Conservation (phyloP, 306 rosid genomes). For the Sesbania bispinosa region DNA sequence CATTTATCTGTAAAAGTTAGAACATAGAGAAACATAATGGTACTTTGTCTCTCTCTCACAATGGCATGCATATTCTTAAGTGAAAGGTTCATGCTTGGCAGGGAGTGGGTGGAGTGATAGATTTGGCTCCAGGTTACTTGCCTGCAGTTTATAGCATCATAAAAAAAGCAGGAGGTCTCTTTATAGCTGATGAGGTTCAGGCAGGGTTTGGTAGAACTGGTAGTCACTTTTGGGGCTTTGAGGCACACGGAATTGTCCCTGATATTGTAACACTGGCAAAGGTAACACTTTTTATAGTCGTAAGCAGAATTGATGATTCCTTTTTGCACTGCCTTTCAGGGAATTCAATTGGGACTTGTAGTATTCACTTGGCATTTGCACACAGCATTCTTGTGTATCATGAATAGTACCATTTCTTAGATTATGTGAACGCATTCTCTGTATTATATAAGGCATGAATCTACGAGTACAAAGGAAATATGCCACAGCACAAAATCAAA, state of each 20-base stretch:
- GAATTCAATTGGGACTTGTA: background rate
- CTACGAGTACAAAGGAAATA: background rate
- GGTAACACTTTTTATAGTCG: slow-evolving; percentile 21
- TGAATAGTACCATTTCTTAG: background rate
- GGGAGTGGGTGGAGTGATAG: slow-evolving; percentile 56
- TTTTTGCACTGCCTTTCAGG: background rate
- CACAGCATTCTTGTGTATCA: background rate
- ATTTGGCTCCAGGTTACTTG: slow-evolving; percentile 51
- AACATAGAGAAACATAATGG: no score
- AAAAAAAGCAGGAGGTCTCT: slow-evolving; percentile 46
- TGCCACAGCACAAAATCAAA: background rate
- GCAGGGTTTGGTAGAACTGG: slow-evolving; percentile 50
- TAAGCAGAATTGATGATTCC: background rate
- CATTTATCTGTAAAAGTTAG: no score
- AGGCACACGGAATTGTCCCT: slow-evolving; percentile 47
- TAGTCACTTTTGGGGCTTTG: slow-evolving; percentile 53
- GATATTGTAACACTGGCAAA: slow-evolving; percentile 54
- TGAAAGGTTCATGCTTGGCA: slow-evolving; percentile 22
- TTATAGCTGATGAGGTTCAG: slow-evolving; percentile 52
- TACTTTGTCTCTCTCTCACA: background rate
- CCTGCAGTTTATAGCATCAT: slow-evolving; percentile 39
- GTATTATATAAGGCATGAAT: background rate
- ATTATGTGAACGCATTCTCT: background rate
- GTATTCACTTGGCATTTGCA: background rate
- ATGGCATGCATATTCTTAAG: background rate